phyloP scores from a whole-genome alignment of 2,329 filamentous ascomycete genomes.

The Fusarium mexicanum region DNA sequence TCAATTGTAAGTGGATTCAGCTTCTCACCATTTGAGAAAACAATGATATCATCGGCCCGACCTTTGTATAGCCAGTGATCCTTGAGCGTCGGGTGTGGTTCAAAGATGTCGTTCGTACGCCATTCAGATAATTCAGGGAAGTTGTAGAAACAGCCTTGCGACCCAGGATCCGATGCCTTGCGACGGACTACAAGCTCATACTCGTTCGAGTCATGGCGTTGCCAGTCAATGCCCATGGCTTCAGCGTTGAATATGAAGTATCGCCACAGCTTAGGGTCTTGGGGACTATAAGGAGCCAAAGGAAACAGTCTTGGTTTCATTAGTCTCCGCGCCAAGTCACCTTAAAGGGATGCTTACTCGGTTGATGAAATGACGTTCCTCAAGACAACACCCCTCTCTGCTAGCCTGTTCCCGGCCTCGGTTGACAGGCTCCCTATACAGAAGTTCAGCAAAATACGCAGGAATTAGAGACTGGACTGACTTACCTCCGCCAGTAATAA shows the following conservation, averaged over 20 bases:
- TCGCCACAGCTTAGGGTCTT: background rate
- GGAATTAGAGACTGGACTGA: fast-evolving
- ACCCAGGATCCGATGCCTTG: background rate
- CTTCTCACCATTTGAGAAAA: background rate
- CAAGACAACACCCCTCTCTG: background rate
- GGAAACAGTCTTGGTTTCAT: background rate
- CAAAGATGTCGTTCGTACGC: background rate
- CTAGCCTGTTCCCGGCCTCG: background rate
- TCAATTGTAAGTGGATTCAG: constrained; percentile 3
- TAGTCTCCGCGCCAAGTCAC: background rate
- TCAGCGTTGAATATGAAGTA: background rate
- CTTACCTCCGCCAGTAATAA: background rate
- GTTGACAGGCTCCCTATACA: background rate
- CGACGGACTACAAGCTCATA: constrained; percentile 4
- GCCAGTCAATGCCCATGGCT: background rate
- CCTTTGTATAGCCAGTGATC: constrained; percentile 2
- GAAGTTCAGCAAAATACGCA: fast-evolving
- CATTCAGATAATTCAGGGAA: constrained; percentile 9
- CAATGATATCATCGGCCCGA: constrained; percentile 4
- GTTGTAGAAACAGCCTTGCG: background rate
- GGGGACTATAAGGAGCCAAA: background rate
- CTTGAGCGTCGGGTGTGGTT: background rate
- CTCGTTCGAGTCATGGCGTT: background rate
- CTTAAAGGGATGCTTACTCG: background rate
- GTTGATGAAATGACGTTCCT: background rate